Evolutionary conservation across 2,329 filamentous ascomycete species (phyloP), one percentile per base, ranked within the genome.

Genomic region (Aspergillus fischeri): DNA sequence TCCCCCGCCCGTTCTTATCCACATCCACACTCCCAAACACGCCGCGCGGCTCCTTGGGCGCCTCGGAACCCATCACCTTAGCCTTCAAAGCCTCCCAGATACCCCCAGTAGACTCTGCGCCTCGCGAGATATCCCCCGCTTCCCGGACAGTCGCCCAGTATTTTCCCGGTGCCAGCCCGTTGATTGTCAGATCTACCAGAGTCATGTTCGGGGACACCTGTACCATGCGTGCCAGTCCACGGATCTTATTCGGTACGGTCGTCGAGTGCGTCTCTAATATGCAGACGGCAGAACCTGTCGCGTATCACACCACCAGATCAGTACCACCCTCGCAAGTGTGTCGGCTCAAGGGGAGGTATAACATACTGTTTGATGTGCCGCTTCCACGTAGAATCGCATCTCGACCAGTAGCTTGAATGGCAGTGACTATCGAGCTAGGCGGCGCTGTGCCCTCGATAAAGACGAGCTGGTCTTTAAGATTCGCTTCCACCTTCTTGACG

Each of bases 321-420:
- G 44, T 25, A 21, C 53, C 24, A 38, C 52, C 53, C 56, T 52
- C n/a, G 24, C n/a, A 27, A 27, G 17, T 21, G 21, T 25, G 24
- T 49, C 25, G 48, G 57, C 53, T 60, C 45, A 60, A 55, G 49
- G 50, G 50, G 32, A 35, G 17, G 49, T 56, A 27, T 54, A 29
- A 69, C 72, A 51, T 71, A 92, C 91, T 91, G 76, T 97, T 88
- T 70, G 91, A 88, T 66, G 82, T 84, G 62, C 94, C 94, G 58
- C 89, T 92, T 55, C 94, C 94, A 65, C 94, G 88, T 57, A 99
- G 78, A 69, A 99, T 97, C 49, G 93, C 93, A 83, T 97, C 93
- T 69, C 92, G 86, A 53, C 94, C 94, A 9, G 92, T 97, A 48
- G 83, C 81, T 78, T 97, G 90, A 62, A 97, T 96, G 7, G 93